Base-by-base conservation (phyloP, 805 yeast genomes). In the Wickerhamomyces xylosicus region DNA sequence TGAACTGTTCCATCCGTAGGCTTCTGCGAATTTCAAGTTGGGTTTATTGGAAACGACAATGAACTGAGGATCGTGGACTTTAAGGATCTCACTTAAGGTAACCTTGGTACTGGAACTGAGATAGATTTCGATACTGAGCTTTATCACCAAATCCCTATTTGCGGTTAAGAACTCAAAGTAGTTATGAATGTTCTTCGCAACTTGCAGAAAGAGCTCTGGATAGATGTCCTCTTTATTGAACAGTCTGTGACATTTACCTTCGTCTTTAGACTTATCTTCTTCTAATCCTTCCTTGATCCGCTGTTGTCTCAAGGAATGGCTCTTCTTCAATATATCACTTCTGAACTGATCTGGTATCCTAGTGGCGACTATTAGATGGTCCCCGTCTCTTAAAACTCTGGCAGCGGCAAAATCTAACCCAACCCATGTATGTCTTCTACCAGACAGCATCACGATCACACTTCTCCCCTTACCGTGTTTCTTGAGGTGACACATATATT, bases 361-460 rank as follows among this genome's bases (percentile, higher is more conserved):
- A 1, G 87, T 68, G 5, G 75, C 70, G 7, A 84, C 69, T 3
- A 83, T 72, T 11, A 84, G 57, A 13, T 76, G 69, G 56, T 84
- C 95, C 8, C 86, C 85, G 47, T 77, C 63, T 47, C 72, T 75
- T 3, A 79, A 57, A 11, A 79, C 59, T 33, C 66, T 61, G 35
- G 64, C 65, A 39, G 82, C 58, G 6, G 74, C 62, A 79, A 84
- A 84, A 55, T 84, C 95, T 20, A 84, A 57, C 1, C 86, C 77
- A 10, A 81, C 85, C 95, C 95, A 84, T 0, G 92, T 79, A 60
- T 83, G 90, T 40, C 63, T 67, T 42, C 90, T 62, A 3, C 86
- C 94, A 47, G 78, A 67, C 22, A 84, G 63, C 52, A 81, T 81
- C 21, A 79, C 76, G 53, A 83, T 52, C 5, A 82, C 63, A 2